A percentile compares a stretch with the other conserved stretches of the same genome.
Conservation (phyloP, 2,329 filamentous ascomycete species). For the Colletotrichum musae region DNA sequence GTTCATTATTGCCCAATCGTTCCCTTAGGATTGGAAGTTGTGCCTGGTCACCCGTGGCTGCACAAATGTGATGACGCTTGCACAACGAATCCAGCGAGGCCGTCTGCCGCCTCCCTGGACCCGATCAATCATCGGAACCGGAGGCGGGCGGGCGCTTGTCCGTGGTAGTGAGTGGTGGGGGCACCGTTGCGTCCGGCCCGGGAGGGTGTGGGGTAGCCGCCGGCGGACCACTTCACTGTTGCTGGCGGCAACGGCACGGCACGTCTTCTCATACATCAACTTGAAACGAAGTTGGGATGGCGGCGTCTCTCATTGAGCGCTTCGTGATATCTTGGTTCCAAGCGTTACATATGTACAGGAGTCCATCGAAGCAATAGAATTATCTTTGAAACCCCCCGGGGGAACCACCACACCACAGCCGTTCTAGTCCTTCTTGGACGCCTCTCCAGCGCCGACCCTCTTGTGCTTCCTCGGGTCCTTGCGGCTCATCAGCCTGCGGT, state of each 20-base stretch:
- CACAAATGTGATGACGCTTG: constrained; percentile 15
- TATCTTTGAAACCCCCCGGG: background rate
- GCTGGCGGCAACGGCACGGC: background rate
- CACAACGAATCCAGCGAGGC: constrained; percentile 27
- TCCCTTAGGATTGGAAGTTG: background rate
- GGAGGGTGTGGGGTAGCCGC: constrained; percentile 21
- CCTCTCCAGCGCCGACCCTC: constrained; percentile 64
- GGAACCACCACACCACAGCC: background rate
- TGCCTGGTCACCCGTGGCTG: background rate
- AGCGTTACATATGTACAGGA: background rate
- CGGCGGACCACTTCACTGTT: background rate
- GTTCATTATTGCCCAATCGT: background rate
- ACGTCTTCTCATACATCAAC: background rate
- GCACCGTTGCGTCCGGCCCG: background rate
- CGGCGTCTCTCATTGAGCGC: background rate
- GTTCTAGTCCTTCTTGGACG: constrained; percentile 51
- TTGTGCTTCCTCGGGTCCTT: constrained; percentile 84
- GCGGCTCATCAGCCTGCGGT: constrained; percentile 78
- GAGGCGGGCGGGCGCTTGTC: constrained; percentile 14
- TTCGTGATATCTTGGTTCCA: background rate
- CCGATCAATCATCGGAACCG: background rate
- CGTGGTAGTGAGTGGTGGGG: background rate
- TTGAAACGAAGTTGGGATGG: background rate
- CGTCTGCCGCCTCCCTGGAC: constrained; percentile 13
- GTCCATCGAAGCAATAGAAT: background rate